phyloP scores from a whole-genome alignment of 2,329 filamentous ascomycete genomes.

The Lizonia empirigonia region DNA sequence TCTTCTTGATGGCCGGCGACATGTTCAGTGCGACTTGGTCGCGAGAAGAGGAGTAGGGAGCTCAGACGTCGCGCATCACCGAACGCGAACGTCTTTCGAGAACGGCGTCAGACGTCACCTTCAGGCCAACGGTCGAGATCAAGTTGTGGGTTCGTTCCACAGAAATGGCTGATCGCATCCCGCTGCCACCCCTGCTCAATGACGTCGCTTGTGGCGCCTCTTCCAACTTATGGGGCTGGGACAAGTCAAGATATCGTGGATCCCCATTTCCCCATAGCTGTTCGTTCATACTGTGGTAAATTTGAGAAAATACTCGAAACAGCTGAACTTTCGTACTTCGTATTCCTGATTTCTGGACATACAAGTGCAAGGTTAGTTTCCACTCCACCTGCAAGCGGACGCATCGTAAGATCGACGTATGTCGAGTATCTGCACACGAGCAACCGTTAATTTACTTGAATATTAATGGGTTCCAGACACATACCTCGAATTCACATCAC shows the following conservation, averaged over 20 bases:
- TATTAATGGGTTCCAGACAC: neutral
- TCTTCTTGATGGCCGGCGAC: constrained; percentile 38
- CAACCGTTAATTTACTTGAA: neutral
- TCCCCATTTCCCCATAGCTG: constrained; percentile 17
- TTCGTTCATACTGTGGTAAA: constrained; percentile 16
- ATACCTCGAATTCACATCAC: neutral
- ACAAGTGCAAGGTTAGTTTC: constrained; percentile 22
- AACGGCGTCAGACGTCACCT: constrained; percentile 20
- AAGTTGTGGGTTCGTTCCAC: constrained; percentile 34
- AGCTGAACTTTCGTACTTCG: constrained; percentile 1
- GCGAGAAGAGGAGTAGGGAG: neutral
- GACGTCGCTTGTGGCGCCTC: constrained; percentile 45
- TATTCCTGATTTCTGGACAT: neutral
- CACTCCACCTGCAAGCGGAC: constrained; percentile 9
- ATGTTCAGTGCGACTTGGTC: constrained; percentile 13
- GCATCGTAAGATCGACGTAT: constrained; percentile 13
- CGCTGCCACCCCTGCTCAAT: constrained; percentile 32
- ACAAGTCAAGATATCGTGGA: constrained; percentile 31
- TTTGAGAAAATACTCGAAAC: neutral
- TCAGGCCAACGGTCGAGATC: constrained; percentile 25
- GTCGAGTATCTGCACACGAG: constrained; percentile 29
- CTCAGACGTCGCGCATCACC: constrained; percentile 17
- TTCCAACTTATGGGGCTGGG: constrained; percentile 36
- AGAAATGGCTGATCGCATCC: constrained; percentile 21
- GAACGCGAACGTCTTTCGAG: constrained; percentile 13